A percentile compares a stretch with the other conserved stretches of the same genome.
Evolutionary conservation across 1,284 basidiomycete species (phyloP).

Genomic region (Wolfiporia cocos): DNA sequence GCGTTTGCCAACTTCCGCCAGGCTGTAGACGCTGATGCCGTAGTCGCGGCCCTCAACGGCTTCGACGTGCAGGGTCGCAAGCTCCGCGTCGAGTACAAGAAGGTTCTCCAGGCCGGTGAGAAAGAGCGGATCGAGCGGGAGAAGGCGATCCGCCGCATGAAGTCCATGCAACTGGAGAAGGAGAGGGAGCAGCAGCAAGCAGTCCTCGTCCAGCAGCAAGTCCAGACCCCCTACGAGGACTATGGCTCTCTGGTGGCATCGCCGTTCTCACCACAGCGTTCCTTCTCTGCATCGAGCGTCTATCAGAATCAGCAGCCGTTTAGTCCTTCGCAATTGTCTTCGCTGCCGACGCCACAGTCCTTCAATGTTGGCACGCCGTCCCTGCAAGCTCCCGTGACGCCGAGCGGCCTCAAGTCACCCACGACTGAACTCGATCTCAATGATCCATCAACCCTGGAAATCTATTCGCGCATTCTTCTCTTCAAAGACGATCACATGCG

Average conservation of each 20-base stretch:
- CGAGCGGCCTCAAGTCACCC: conserved; percentile 46
- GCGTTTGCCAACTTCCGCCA: conserved; percentile 99
- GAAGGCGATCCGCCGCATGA: conserved; percentile 98
- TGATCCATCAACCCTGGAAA: conserved; percentile 92
- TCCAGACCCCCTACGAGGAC: conserved; percentile 51
- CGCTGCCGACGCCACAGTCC: conserved; percentile 51
- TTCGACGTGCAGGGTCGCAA: conserved; percentile 98
- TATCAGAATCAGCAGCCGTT: conserved; percentile 51
- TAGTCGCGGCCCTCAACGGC: conserved; percentile 92
- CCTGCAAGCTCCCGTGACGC: conserved; percentile 46
- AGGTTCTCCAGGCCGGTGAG: conserved; percentile 96
- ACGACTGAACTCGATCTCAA: conserved; percentile 88
- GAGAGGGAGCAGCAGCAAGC: conserved; percentile 73
- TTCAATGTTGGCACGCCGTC: conserved; percentile 44
- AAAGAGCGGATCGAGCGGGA: conserved; percentile 99
- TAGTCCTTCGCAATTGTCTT: conserved; percentile 40
- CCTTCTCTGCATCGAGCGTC: conserved; percentile 55
- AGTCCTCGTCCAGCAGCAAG: conserved; percentile 28
- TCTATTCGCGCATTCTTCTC: conserved; percentile 93
- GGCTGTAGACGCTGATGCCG: conserved; percentile 87
- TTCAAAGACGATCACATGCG: conserved; percentile 99
- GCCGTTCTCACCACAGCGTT: conserved; percentile 53
- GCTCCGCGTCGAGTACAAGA: conserved; percentile 98
- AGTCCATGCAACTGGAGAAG: conserved; percentile 91
- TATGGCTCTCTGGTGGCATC: conserved; percentile 48